These are phyloP conservation scores for Aeschynomene evenia DNA, from an alignment of 306 rosid genomes.

Conservation along the genomic window DNA sequence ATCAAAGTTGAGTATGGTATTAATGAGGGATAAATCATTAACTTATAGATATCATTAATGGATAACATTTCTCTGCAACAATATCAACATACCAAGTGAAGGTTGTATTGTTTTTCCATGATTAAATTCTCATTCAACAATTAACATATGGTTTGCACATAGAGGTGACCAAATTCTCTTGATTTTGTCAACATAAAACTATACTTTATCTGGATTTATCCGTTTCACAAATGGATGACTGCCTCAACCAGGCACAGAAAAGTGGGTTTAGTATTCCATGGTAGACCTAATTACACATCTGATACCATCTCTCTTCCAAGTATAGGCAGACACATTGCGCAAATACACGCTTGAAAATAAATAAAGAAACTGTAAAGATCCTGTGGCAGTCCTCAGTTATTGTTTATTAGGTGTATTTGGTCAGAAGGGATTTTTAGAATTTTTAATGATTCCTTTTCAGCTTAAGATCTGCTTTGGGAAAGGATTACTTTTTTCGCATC, in stretches of 20 bases:
- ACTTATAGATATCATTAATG: not conserved
- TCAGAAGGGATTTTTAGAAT: no score
- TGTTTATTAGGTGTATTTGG: no score
- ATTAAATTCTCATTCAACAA: not conserved
- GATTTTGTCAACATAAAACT: not conserved
- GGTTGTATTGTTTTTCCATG: not conserved
- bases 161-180: not conserved
- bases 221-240: not conserved
- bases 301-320: slow-evolving; percentile 10
- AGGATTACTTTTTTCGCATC: no score
- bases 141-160: not conserved
- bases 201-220: slow-evolving; percentile 1
- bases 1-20: not conserved
- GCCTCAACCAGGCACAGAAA: not conserved
- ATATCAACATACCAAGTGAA: slow-evolving; percentile 2
- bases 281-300: not conserved
- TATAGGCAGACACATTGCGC: not conserved
- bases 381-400: no score
- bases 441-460: no score
- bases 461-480: no score
- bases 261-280: not conserved
- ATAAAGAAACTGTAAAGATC: not conserved
- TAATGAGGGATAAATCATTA: not conserved
- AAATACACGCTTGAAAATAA: not conserved
- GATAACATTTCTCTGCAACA: not conserved